Conservation (phyloP, 495 filamentous ascomycete species). For the Daldinia caldariorum region DNA sequence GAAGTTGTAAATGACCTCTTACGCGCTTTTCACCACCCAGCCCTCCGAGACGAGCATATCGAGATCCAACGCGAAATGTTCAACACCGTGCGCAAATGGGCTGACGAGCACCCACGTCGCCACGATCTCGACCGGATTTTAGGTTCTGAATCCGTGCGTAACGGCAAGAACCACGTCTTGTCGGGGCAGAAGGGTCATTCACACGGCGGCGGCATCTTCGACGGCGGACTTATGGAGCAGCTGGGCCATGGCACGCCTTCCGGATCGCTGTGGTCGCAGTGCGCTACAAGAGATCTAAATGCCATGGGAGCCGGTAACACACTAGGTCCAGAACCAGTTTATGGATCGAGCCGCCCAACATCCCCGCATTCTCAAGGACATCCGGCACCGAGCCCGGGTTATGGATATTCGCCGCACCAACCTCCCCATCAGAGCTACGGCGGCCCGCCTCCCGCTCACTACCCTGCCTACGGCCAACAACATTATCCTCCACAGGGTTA, state of each 20-base stretch:
- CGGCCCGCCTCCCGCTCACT: constrained; percentile 16
- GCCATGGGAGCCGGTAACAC: constrained; percentile 45
- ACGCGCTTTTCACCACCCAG: constrained; percentile 89
- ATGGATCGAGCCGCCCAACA: constrained; percentile 31
- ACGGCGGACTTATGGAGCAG: constrained; percentile 49
- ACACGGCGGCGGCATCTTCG: constrained; percentile 55
- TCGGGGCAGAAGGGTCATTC: constrained; percentile 43
- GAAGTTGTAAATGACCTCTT: constrained; percentile 81
- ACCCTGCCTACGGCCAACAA: constrained; percentile 33
- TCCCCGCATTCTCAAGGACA: constrained; percentile 32
- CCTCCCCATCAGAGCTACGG: constrained; percentile 20
- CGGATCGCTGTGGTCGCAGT: constrained; percentile 63
- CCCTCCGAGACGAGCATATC: constrained; percentile 71
- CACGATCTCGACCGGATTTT: constrained; percentile 75
- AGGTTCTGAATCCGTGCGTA: constrained; percentile 79
- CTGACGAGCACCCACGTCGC: constrained; percentile 68
- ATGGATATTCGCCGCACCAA: constrained; percentile 31
- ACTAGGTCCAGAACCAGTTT: constrained; percentile 32
- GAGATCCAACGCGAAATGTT: constrained; percentile 91
- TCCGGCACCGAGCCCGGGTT: constrained; percentile 18
- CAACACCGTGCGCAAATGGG: constrained; percentile 80
- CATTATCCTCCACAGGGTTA: constrained; percentile 28
- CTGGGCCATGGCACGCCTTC: constrained; percentile 62
- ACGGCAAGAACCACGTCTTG: constrained; percentile 76
- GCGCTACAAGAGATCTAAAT: constrained; percentile 55